phyloP scores from a whole-genome alignment of 2,329 filamentous ascomycete genomes.

The Claviceps humidiphila region DNA sequence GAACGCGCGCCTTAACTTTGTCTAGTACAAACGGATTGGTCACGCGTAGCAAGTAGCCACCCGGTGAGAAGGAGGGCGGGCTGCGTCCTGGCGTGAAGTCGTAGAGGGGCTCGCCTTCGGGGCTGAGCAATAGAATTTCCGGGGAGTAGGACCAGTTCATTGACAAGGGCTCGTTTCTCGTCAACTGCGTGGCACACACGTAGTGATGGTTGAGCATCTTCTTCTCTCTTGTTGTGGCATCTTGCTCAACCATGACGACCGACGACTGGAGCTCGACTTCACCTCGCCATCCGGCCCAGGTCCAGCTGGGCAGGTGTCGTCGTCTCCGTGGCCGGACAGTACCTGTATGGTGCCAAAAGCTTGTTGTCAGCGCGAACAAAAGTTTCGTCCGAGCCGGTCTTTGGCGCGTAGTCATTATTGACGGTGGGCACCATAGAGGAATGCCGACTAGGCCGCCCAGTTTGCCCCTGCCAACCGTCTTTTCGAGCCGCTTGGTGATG shows the following conservation, averaged over 20 bases:
- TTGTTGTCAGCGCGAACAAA: conserved; percentile 21
- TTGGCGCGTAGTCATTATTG: conserved; percentile 1
- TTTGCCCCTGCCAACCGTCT: conserved; percentile 16
- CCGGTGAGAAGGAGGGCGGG: conserved; percentile 13
- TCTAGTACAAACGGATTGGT: conserved; percentile 21
- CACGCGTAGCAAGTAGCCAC: conserved; percentile 18
- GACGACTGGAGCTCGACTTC: conserved; percentile 21
- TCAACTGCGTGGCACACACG: conserved; percentile 21
- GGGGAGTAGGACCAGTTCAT: conserved; percentile 22
- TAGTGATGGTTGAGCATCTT: conserved; percentile 23
- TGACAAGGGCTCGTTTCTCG: conserved; percentile 19
- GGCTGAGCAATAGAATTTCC: conserved; percentile 16
- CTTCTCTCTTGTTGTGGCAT: conserved; percentile 14
- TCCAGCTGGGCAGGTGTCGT: conserved; percentile 22
- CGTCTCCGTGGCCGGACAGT: conserved; percentile 14
- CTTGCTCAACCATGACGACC: conserved; percentile 18
- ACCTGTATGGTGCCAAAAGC: conserved; percentile 24
- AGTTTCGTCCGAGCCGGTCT: conserved; percentile 17
- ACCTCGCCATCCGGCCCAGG: conserved; percentile 24
- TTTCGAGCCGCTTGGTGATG: conserved; percentile 18
- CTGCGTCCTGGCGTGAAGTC: conserved; percentile 15
- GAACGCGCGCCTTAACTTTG: conserved; percentile 20
- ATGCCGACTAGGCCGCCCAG: conserved; percentile 19
- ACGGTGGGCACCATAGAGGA: conserved; percentile 15
- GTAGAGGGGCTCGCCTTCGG: conserved; percentile 18